A percentile compares a stretch with the other conserved stretches of the same genome.
phyloP scores from a whole-genome alignment of 2,329 filamentous ascomycete species.

The Didymella sp. region DNA sequence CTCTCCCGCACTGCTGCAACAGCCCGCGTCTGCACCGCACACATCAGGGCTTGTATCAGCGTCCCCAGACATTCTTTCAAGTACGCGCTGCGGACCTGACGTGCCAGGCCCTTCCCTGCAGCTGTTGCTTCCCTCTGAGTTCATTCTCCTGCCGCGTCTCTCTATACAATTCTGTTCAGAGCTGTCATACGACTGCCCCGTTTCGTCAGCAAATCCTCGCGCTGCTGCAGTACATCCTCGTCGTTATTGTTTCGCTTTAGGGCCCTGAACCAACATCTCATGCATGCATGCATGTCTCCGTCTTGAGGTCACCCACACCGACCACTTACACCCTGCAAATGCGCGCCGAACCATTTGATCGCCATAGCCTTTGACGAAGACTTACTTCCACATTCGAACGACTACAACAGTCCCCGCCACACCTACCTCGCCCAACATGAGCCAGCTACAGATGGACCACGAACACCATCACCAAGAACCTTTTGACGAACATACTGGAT shows the following conservation, averaged over 20 bases:
- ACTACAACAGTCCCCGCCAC: constrained; percentile 27
- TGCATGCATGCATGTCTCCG: constrained; percentile 50
- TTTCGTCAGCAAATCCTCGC: constrained; percentile 40
- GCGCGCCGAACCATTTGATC: constrained; percentile 36
- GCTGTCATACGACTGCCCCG: constrained; percentile 33
- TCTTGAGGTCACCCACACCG: constrained; percentile 42
- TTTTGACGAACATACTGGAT: constrained; percentile 46
- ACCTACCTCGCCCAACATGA: constrained; percentile 43
- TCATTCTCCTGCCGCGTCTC: constrained; percentile 33
- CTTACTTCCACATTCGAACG: constrained; percentile 34
- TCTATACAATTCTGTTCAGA: constrained; percentile 27
- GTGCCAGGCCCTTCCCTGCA: constrained; percentile 45
- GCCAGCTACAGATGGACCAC: constrained; percentile 53
- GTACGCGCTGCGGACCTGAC: constrained; percentile 46
- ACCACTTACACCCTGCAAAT: constrained; percentile 45
- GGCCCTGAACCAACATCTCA: constrained; percentile 41
- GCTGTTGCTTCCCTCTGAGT: constrained; percentile 29
- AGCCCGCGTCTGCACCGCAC: constrained; percentile 44
- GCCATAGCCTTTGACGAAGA: constrained; percentile 39
- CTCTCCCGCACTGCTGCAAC: constrained; percentile 44
- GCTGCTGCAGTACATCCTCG: constrained; percentile 32
- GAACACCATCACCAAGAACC: constrained; percentile 46
- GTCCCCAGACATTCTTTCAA: constrained; percentile 44
- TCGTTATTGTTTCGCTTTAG: constrained; percentile 44
- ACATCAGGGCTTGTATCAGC: constrained; percentile 43